Evolutionary conservation across 108 stramenopile genomes (phyloP), one percentile per base, ranked within the genome.

Genomic region (Cyclostephanos invisitatus): DNA sequence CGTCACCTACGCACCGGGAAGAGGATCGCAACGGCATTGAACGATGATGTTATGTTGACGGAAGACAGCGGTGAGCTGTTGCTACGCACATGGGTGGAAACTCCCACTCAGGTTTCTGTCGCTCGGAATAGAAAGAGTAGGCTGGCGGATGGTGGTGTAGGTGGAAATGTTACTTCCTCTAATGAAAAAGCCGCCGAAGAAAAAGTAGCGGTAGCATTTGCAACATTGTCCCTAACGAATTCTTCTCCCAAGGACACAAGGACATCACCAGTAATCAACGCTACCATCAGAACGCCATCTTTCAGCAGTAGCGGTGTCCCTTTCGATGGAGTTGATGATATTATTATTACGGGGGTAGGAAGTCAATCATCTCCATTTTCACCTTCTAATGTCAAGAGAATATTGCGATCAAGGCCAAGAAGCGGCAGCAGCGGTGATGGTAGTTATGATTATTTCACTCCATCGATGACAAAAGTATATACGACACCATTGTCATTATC

Each of bases 301-400:
- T 4, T 5, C 0, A 44, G 68, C 18, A 27, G 32, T 27, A 20
- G 40, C 7, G 37, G 56, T 44, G 7, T 44, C 0, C 0, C 35
- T n/a, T 22, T 8, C 3, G 38, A 24, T n/a, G 36, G 18, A 44
- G 68, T 59, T 8, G 56, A 57, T 58, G 68, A 24, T 20, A 21
- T 57, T 8, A 21, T 57, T 8, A 40, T 32, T 1, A 53, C 49
- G 9, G 11, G 48, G 17, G 20, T 44, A 11, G 48, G 48, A 24
- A 50, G 14, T 32, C 11, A 8, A 11, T 78, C 4, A 67, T 79
- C 56, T 70, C 15, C 68, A 11, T 80, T 80, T 49, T 80, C 79
- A 24, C 79, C 79, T 21, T 80, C 79, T 62, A 80, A 80, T 53
- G 72, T 80, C n/a, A 73, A 70, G 35, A 73, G 59, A 37, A 51